These are phyloP conservation scores for Xylaria sp. DNA, from an alignment of 2,329 filamentous ascomycete species.

Conservation along the genomic window DNA sequence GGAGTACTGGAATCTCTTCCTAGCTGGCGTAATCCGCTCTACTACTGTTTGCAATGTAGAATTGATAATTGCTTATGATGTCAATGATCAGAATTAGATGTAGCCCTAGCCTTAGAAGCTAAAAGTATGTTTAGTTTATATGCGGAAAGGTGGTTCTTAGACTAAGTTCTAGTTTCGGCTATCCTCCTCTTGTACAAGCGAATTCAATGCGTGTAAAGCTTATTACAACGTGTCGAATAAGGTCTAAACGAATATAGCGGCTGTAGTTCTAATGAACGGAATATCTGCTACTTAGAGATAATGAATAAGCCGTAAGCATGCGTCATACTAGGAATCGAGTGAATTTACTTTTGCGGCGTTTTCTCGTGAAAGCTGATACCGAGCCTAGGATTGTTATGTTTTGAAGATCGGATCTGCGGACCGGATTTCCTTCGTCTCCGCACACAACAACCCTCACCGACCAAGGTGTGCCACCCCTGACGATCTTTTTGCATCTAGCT, in stretches of 20 bases:
- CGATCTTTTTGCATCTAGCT: not conserved
- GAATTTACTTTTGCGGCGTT: not conserved
- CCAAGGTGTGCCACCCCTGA: not conserved
- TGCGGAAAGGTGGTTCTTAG: too few relatives aligned
- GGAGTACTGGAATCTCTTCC: too few relatives aligned
- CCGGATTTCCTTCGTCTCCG: conserved; percentile 19
- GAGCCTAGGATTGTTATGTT: conserved; percentile 4
- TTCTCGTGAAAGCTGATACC: conserved; percentile 4
- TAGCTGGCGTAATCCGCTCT: not conserved
- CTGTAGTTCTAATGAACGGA: too few relatives aligned
- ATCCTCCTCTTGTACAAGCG: too few relatives aligned
- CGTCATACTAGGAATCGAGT: not conserved
- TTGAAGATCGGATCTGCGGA: conserved; percentile 19
- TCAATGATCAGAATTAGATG: not conserved
- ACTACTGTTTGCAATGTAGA: not conserved
- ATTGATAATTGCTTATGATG: not conserved
- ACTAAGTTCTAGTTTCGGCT: too few relatives aligned
- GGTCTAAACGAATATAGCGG: too few relatives aligned
- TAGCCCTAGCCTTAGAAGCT: too few relatives aligned
- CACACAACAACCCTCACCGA: not conserved
- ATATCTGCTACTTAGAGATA: not conserved
- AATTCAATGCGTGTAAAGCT: too few relatives aligned
- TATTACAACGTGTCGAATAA: too few relatives aligned
- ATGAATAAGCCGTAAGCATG: not conserved
- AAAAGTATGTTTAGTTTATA: too few relatives aligned